Evolutionary conservation across 495 filamentous ascomycete genomes (phyloP).

Genomic region (Apodospora peruviana): DNA sequence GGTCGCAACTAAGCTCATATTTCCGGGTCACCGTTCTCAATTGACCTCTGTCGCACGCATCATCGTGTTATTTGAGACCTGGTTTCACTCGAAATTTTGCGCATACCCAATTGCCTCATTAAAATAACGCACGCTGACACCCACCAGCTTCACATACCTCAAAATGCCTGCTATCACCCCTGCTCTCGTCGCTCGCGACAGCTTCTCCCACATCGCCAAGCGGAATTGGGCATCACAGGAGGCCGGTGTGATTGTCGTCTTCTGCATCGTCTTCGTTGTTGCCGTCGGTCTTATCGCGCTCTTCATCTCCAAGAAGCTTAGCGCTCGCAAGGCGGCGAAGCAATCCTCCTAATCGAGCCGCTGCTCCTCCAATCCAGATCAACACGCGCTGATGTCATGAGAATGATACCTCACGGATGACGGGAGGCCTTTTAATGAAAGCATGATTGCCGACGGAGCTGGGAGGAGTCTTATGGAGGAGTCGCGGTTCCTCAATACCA

Average conservation of each 20-base stretch:
- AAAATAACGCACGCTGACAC: too few relatives aligned
- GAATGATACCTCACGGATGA: neutral
- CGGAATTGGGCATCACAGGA: conserved; percentile 49
- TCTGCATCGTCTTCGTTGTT: conserved; percentile 54
- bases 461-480: neutral
- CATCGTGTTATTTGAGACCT: too few relatives aligned
- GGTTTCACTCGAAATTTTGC: too few relatives aligned
- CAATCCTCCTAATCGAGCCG: conserved; percentile 7
- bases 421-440: neutral
- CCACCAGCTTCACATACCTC: too few relatives aligned
- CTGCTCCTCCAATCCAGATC: neutral
- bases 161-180: conserved; percentile 45
- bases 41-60: too few relatives aligned
- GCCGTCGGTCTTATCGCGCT: conserved; percentile 40
- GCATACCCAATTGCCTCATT: too few relatives aligned
- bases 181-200: conserved; percentile 43
- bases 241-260: conserved; percentile 53
- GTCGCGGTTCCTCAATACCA: neutral
- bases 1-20: too few relatives aligned
- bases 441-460: neutral
- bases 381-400: neutral
- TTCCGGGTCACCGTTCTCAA: too few relatives aligned
- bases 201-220: conserved; percentile 38
- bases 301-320: conserved; percentile 38
- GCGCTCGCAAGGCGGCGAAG: conserved; percentile 33